Evolutionary conservation across 768 basidiomycete species (phyloP).

Genomic region (Sutorius australiensis): DNA sequence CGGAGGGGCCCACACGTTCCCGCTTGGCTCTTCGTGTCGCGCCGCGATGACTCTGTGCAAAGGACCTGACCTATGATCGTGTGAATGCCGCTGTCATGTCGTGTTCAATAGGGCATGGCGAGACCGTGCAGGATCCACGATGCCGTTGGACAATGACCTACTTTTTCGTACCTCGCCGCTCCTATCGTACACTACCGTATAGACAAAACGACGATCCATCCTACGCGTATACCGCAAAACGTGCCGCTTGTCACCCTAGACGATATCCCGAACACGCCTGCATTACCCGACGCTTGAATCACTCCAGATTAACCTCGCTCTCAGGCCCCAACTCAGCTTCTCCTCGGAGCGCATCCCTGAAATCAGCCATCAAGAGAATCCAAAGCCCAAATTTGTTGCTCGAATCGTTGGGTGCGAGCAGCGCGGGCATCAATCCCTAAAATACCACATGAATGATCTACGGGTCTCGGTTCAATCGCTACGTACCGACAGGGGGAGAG

Average conservation of each 20-base stretch:
- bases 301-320: background rate
- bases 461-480: background rate
- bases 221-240: background rate
- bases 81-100: background rate
- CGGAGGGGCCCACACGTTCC: background rate
- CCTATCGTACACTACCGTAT: background rate
- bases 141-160: no score
- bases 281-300: background rate
- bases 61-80: background rate
- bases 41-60: background rate
- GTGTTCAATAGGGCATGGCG: background rate
- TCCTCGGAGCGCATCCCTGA: background rate
- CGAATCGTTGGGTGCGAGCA: background rate
- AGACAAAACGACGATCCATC: background rate
- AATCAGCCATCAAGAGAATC: background rate
- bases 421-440: background rate
- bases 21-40: background rate
- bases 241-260: background rate
- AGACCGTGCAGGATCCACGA: background rate
- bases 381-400: conserved; percentile 2
- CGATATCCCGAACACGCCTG: background rate
- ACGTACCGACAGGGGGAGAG: background rate
- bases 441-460: background rate
- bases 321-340: background rate
- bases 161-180: background rate